Evolutionary conservation across 1,139 yeast species (phyloP).

Genomic region (Yamadazyma blattariae): DNA sequence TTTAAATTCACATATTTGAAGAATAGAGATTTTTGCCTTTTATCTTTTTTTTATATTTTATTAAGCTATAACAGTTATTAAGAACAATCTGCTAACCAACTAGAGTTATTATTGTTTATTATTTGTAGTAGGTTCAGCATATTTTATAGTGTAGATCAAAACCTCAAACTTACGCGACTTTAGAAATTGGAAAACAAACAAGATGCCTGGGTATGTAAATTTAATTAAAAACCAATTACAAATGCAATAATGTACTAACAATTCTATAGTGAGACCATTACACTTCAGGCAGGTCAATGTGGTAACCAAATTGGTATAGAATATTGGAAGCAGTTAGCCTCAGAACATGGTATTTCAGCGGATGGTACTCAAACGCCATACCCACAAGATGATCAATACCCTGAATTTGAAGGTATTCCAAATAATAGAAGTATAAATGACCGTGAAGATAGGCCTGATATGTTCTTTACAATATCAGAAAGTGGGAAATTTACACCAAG

Average conservation of each 20-base stretch:
- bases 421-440: constrained; percentile 19
- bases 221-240: not conserved
- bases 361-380: constrained; percentile 59
- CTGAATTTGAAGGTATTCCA: constrained; percentile 15
- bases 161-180: too few relatives aligned
- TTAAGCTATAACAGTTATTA: too few relatives aligned
- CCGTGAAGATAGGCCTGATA: constrained; percentile 73
- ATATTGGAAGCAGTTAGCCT: constrained; percentile 88
- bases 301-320: constrained; percentile 95
- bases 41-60: too few relatives aligned
- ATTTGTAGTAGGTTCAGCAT: too few relatives aligned
- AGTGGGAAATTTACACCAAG: constrained; percentile 80
- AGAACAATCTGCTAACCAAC: too few relatives aligned
- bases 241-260: too few relatives aligned
- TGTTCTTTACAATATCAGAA: constrained; percentile 79
- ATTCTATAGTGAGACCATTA: constrained; percentile 34
- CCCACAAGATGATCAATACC: constrained; percentile 17
- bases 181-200: too few relatives aligned
- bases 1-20: too few relatives aligned
- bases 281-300: constrained; percentile 73
- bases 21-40: too few relatives aligned
- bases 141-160: too few relatives aligned
- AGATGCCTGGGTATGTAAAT: constrained; percentile 30
- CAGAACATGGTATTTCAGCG: constrained; percentile 78
- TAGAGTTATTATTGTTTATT: too few relatives aligned